Percentiles rank a stretch among this genome's conserved stretches.
Evolutionary conservation across 164 flowering plant genomes (phyloP).

Genomic region (Brasenia schreberi): DNA sequence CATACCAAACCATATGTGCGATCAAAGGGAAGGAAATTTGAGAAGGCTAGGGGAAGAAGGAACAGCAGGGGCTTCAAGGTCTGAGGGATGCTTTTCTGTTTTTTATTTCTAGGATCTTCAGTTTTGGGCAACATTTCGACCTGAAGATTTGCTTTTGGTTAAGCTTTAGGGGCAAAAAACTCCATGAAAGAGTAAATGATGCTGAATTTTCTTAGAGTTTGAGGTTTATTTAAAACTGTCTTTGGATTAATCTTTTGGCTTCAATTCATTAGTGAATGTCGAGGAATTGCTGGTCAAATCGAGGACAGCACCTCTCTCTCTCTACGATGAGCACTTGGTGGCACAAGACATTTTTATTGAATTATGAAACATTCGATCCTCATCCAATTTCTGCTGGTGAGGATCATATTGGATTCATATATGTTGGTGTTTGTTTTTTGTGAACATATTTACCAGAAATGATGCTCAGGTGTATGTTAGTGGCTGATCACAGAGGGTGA

Average conservation of each 20-base stretch:
- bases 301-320: no score
- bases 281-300: no score
- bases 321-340: no score
- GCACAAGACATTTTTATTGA: no score
- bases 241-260: neutral
- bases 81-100: neutral
- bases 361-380: no score
- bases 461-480: no score
- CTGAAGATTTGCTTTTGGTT: neutral
- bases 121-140: neutral
- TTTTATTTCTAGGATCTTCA: neutral
- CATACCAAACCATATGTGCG: slow-evolving; percentile 14
- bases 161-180: neutral
- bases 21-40: slow-evolving; percentile 14
- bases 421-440: no score
- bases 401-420: no score
- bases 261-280: neutral
- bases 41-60: slow-evolving; percentile 13
- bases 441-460: no score
- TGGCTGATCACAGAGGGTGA: no score
- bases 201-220: neutral
- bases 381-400: no score
- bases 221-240: neutral
- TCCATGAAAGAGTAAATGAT: neutral
- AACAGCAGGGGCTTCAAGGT: slow-evolving; percentile 12